Evolutionary conservation across 306 rosid species (phyloP).

Genomic region (Acacia melanoxylon): DNA sequence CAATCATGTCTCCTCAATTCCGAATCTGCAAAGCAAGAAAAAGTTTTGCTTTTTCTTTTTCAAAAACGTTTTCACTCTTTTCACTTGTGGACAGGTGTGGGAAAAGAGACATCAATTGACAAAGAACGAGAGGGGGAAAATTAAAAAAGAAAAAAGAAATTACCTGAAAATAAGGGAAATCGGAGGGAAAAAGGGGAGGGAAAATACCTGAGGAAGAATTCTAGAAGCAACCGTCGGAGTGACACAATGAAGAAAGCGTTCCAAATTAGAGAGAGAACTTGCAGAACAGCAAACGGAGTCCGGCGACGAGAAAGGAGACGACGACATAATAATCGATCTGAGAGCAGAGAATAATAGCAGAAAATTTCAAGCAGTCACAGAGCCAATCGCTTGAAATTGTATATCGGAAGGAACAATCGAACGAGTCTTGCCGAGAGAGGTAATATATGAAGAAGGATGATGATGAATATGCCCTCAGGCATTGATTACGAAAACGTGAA

Average conservation of each 20-base stretch:
- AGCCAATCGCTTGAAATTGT: not conserved
- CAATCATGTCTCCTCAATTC: not conserved
- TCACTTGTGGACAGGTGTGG: not conserved
- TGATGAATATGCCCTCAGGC: not conserved
- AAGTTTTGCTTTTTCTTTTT: not conserved
- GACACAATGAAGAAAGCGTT: constrained; percentile 64
- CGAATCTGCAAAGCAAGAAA: not conserved
- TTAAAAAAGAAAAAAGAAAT: not conserved
- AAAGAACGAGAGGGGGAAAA: constrained; percentile 1
- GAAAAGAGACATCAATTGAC: not conserved
- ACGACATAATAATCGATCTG: constrained; percentile 24
- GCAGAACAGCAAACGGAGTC: constrained; percentile 26
- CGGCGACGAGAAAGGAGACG: not conserved
- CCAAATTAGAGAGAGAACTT: constrained; percentile 47
- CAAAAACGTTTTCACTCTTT: not conserved
- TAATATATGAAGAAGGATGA: not conserved
- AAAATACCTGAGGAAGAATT: constrained; percentile 57
- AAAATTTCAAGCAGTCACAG: not conserved
- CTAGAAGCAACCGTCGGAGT: constrained; percentile 65
- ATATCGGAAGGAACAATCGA: not conserved
- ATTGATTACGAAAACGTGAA: not conserved
- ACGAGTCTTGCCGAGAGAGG: not conserved
- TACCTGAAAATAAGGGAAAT: not conserved
- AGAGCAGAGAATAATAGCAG: constrained; percentile 8
- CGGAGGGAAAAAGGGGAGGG: not conserved